A percentile compares a stretch with the other conserved stretches of the same genome.
These are phyloP conservation scores for Penicillium atrosanguineum DNA, from an alignment of 495 filamentous ascomycete genomes.

Conservation along the genomic window DNA sequence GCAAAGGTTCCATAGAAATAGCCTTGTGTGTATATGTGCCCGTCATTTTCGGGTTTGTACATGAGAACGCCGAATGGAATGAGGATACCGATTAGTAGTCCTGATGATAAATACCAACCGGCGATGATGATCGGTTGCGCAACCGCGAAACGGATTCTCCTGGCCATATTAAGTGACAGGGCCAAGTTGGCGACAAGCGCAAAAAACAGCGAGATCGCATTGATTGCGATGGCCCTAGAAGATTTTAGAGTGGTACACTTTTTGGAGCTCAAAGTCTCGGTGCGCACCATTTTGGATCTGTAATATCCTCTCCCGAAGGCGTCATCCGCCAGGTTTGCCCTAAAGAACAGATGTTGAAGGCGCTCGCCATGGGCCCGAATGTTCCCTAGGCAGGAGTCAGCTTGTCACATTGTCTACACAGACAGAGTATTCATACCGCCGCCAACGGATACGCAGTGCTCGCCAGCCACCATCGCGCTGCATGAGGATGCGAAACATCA, in stretches of 20 bases:
- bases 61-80: slow-evolving; percentile 37
- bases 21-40: slow-evolving; percentile 52
- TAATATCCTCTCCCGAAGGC: slow-evolving; percentile 51
- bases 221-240: slow-evolving; percentile 63
- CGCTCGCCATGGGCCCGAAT: slow-evolving; percentile 78
- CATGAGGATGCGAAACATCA: slow-evolving; percentile 16
- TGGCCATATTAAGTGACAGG: slow-evolving; percentile 72
- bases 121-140: slow-evolving; percentile 65
- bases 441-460: slow-evolving; percentile 78
- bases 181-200: slow-evolving; percentile 70
- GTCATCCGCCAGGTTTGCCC: slow-evolving; percentile 70
- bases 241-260: not conserved
- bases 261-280: not conserved
- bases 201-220: slow-evolving; percentile 67
- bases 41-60: slow-evolving; percentile 17
- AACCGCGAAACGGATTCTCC: slow-evolving; percentile 53
- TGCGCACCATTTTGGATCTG: slow-evolving; percentile 68
- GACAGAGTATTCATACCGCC: slow-evolving; percentile 40
- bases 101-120: slow-evolving; percentile 65
- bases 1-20: slow-evolving; percentile 82
- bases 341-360: slow-evolving; percentile 78
- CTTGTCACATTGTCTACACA: not conserved
- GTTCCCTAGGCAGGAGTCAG: slow-evolving; percentile 50
- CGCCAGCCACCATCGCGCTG: slow-evolving; percentile 78
- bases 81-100: slow-evolving; percentile 61